phyloP scores from a whole-genome alignment of 805 yeast genomes.

The Nakazawaea wickerhamii region DNA sequence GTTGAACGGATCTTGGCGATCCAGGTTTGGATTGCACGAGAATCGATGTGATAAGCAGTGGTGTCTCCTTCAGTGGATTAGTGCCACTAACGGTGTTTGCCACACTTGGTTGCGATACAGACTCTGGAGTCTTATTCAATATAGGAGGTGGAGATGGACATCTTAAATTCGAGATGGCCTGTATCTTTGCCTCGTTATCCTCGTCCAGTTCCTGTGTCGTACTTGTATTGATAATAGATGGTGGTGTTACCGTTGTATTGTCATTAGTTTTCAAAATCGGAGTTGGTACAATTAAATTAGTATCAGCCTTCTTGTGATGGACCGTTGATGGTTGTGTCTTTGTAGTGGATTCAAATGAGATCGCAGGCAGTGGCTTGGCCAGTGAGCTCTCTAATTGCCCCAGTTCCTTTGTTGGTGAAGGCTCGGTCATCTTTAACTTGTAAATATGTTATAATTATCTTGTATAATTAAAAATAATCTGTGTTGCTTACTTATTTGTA shows the following conservation, averaged over 20 bases:
- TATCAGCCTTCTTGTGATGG: slow-evolving; percentile 3
- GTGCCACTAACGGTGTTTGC: slow-evolving; percentile 19
- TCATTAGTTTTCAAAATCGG: background rate
- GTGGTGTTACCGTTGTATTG: background rate
- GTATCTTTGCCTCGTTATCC: slow-evolving; percentile 36
- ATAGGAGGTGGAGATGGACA: slow-evolving; percentile 77
- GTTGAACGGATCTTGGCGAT: slow-evolving; percentile 5
- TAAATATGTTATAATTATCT: too few relatives aligned
- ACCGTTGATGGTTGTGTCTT: slow-evolving; percentile 5
- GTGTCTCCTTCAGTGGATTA: background rate
- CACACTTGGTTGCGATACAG: slow-evolving; percentile 19
- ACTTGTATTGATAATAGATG: background rate
- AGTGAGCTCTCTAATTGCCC: background rate
- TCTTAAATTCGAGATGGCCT: slow-evolving; percentile 51
- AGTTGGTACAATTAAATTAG: slow-evolving; percentile 3
- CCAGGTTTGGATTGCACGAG: slow-evolving; percentile 3
- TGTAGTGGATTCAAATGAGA: slow-evolving; percentile 11
- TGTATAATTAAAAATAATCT: too few relatives aligned
- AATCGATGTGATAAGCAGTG: slow-evolving; percentile 13
- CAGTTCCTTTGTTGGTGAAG: background rate
- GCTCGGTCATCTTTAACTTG: background rate
- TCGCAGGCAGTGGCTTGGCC: background rate
- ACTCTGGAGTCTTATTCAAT: slow-evolving; percentile 19
- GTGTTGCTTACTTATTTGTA: too few relatives aligned
- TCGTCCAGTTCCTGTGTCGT: background rate